Conservation (phyloP, 2,329 filamentous ascomycete genomes). For the Sporothrix pseudoabietina region DNA sequence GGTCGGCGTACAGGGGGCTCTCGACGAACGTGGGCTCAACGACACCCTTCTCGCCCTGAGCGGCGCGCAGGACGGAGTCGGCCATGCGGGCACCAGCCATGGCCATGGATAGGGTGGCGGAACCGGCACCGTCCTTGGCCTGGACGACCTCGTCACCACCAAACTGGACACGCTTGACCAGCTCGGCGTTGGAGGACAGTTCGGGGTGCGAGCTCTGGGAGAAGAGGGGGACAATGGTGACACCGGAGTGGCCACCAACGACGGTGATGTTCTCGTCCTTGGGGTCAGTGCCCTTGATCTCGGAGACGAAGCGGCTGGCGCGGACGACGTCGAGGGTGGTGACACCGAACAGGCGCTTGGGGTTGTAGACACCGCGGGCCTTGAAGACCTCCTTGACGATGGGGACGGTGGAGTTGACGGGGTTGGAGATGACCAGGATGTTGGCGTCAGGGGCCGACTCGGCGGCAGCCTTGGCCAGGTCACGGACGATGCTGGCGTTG, state of each 20-base stretch:
- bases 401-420: conserved; percentile 98
- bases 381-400: conserved; percentile 98
- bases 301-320: conserved; percentile 94
- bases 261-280: conserved; percentile 93
- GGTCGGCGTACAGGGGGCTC: conserved; percentile 96
- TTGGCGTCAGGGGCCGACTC: conserved; percentile 88
- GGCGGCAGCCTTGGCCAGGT: conserved; percentile 93
- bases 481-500: conserved; percentile 98
- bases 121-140: conserved; percentile 97
- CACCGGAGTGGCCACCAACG: conserved; percentile 94
- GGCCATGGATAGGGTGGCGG: conserved; percentile 97
- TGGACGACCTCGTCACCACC: conserved; percentile 98
- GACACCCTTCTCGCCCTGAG: conserved; percentile 91
- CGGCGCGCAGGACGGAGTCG: conserved; percentile 89
- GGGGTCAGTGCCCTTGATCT: conserved; percentile 89
- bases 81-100: conserved; percentile 86
- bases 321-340: conserved; percentile 99
- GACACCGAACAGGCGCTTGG: conserved; percentile 98
- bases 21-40: conserved; percentile 97
- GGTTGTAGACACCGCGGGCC: conserved; percentile 93
- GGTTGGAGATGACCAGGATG: conserved; percentile 97
- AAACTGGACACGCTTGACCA: conserved; percentile 96
- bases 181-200: conserved; percentile 74
- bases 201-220: conserved; percentile 87
- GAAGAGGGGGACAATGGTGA: conserved; percentile 97